Evolutionary conservation across 1,139 yeast species (phyloP).

Genomic region (Nakaseomyces sp.): DNA sequence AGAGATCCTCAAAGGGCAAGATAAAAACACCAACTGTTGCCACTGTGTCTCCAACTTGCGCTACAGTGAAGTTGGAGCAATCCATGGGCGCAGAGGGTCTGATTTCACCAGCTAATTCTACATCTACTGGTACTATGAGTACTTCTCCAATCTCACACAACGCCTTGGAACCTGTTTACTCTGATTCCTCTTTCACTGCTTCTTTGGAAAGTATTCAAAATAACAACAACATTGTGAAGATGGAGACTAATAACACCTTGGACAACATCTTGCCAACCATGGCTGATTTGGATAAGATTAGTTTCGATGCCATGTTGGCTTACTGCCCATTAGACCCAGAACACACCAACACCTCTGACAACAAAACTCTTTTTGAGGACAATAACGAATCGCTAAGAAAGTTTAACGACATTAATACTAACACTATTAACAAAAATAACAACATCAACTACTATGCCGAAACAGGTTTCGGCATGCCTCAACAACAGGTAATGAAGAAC

Average conservation of each 20-base stretch:
- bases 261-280: not conserved
- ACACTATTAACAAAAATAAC: too few species aligned
- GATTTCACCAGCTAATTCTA: not conserved
- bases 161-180: not conserved
- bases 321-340: not conserved
- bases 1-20: not conserved
- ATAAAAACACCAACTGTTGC: not conserved
- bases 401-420: not conserved
- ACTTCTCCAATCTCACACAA: not conserved
- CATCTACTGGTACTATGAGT: not conserved
- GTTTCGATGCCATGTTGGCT: conserved; percentile 2
- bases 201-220: not conserved
- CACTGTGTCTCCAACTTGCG: not conserved
- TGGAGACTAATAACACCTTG: not conserved
- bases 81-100: not conserved
- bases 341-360: not conserved
- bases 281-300: not conserved
- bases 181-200: not conserved
- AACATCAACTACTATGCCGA: not conserved
- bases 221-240: not conserved
- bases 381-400: not conserved
- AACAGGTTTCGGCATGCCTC: not conserved
- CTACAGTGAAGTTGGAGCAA: not conserved
- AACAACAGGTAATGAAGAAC: not conserved
- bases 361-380: not conserved